phyloP scores from a whole-genome alignment of 768 basidiomycete species.

The Suillus plorans region DNA sequence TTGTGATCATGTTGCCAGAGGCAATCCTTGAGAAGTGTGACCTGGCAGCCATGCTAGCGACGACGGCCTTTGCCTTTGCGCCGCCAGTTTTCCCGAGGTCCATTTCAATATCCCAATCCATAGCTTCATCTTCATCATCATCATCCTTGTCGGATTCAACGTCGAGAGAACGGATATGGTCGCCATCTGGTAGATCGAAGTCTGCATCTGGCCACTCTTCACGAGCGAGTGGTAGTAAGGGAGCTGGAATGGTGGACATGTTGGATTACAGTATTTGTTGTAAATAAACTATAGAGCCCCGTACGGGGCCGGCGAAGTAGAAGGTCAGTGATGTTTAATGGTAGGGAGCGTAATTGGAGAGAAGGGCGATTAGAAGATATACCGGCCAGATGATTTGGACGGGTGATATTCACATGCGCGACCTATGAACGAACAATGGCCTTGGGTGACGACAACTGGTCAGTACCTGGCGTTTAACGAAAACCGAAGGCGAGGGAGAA shows the following conservation, averaged over 20 bases:
- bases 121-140: constrained; percentile 54
- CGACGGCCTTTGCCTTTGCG: constrained; percentile 42
- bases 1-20: constrained; percentile 40
- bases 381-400: constrained; percentile 7
- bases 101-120: constrained; percentile 85
- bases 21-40: constrained; percentile 38
- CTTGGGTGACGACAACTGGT: background rate
- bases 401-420: constrained; percentile 8
- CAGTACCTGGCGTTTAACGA: background rate
- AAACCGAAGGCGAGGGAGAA: background rate
- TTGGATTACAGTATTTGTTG: constrained; percentile 22
- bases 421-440: constrained; percentile 3
- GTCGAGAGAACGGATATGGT: constrained; percentile 58
- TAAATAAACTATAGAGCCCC: constrained; percentile 20
- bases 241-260: constrained; percentile 65
- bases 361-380: constrained; percentile 6
- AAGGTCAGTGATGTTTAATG: constrained; percentile 14
- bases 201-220: constrained; percentile 90
- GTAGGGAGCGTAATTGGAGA: constrained; percentile 10
- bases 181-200: constrained; percentile 81
- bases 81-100: constrained; percentile 59
- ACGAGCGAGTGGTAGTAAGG: constrained; percentile 48
- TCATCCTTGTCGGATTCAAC: constrained; percentile 63
- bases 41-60: constrained; percentile 38
- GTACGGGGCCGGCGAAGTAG: constrained; percentile 19